Evolutionary conservation across 306 rosid genomes (phyloP), one percentile per base, ranked within the genome.

Genomic region (Malus asiatica): DNA sequence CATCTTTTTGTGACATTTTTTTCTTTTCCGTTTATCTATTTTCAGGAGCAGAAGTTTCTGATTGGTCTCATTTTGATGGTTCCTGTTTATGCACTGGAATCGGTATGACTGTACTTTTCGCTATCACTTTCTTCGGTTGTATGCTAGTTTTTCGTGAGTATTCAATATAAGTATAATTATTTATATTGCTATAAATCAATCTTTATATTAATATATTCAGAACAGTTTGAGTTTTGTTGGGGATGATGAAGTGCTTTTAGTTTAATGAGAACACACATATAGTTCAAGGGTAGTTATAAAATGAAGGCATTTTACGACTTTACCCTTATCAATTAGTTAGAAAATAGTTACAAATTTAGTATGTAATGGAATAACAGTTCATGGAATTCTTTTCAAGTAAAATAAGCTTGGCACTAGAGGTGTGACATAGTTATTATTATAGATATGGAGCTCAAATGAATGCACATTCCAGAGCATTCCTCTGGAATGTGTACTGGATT

Each of bases 11-110:
- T 74, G 61, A 48, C 15, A 15, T 22, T 11, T 5, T 67, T 38
- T 18, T 32, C 8, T 38, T 71, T 23, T 40, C 53, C 38, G 2
- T 29, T 29, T 62, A 27, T 74, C 70, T 53, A 33, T 46, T 86
- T 84, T 84, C 97, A 95, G 99, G 99, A 95, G 81, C 99, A 95
- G 93, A 92, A 92, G 89, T 95, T 95, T 89, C 86, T 95, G 86
- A 89, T 95, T 77, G 99, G 99, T 76, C 92, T 95, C 73, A 88
- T 95, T 81, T 80, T 95, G 78, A 92, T 95, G 99, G 96, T 95
- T 87, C 99, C 99, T 86, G 99, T 95, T 79, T 95, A 92, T 88
- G 88, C 98, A 23, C 78, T 95, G 79, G 99, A 95, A 90, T 95
- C 99, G 87, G 99, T 95, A 87, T 57, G 96, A 30, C 35, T 27